Base-by-base conservation (phyloP, 2,329 filamentous ascomycete genomes). In the Sporothrix brunneoviolacea region DNA sequence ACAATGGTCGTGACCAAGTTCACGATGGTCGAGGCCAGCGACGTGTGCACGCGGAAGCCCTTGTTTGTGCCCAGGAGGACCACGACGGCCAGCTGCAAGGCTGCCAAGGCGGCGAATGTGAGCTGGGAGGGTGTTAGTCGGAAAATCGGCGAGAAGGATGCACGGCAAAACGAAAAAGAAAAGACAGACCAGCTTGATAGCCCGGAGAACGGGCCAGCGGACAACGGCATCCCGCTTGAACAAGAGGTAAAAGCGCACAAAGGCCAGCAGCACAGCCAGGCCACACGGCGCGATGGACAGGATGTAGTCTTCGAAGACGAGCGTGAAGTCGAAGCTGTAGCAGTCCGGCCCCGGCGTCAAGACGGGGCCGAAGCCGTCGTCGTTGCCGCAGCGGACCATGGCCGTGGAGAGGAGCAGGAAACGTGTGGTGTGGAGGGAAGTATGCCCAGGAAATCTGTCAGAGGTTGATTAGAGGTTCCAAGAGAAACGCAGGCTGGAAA, bases 311-410 rank as follows among this genome's bases (percentile, higher is more conserved):
- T 57, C 55, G n/a, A 57, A 57, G 8, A 48, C 38, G 6, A 57
- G 50, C 1, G 55, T 57, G 24, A 57, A 57, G 18, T 57, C 55
- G 48, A 57, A 57, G 48, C 46, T 43, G 16, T 51, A 51, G 33
- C 55, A 57, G 28, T 42, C 51, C 5, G 48, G 39, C 13, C 43
- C 44, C 4, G 39, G 18, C 16, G 40, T 37, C 27, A 55, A 24
- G 30, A 54, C 54, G 22, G 55, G 55, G 35, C 55, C 55, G 32
- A 57, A 57, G 48, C 39, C 30, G 27, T 43, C 35, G 24, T 57
- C 55, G 9, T 51, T 28, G n/a, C 30, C 38, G 18, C 54, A 38
- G 28, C 50, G 50, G 35, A 43, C 32, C 53, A 55, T 55, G 50
- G 24, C 50, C 33, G 44, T 9, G 10, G 19, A 19, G 24, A 28